Conservation (phyloP, 139 green algal species). For the Chlamydomonas sp. region DNA sequence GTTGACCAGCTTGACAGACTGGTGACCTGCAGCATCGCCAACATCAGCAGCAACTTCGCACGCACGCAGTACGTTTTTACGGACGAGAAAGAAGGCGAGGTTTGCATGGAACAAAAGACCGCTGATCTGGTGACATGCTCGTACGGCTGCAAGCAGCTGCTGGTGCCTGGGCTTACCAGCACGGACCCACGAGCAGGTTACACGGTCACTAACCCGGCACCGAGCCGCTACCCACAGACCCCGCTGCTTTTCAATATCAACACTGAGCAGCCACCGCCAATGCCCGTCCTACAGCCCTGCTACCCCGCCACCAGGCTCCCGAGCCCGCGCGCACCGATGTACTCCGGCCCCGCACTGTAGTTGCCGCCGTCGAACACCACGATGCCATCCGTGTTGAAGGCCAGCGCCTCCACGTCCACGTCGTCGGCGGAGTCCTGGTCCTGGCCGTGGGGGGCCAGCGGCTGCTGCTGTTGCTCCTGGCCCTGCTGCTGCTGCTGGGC, state of each 20-base stretch:
- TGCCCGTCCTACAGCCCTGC: neutral
- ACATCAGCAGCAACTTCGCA: neutral
- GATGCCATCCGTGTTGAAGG: conserved; percentile 52
- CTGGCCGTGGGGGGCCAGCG: neutral
- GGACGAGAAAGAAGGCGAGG: too few species aligned
- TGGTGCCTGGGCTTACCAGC: too few species aligned
- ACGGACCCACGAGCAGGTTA: too few species aligned
- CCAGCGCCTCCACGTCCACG: conserved; percentile 56
- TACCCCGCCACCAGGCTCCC: neutral
- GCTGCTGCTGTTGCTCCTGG: neutral
- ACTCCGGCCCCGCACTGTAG: conserved; percentile 63
- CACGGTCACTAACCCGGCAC: too few species aligned
- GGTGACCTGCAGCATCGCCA: conserved; percentile 20
- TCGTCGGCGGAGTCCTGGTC: neutral
- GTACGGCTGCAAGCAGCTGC: too few species aligned
- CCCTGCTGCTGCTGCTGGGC: neutral
- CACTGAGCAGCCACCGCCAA: neutral
- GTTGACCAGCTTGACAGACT: conserved; percentile 26
- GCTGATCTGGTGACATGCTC: too few species aligned
- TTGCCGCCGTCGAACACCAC: conserved; percentile 63
- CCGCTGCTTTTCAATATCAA: too few species aligned
- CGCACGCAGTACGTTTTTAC: neutral
- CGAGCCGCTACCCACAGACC: too few species aligned
- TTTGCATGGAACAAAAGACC: too few species aligned
- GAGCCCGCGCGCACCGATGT: conserved; percentile 45